Evolutionary conservation across 345 rosid genomes (phyloP).

Genomic region (Gossypium turneri): DNA sequence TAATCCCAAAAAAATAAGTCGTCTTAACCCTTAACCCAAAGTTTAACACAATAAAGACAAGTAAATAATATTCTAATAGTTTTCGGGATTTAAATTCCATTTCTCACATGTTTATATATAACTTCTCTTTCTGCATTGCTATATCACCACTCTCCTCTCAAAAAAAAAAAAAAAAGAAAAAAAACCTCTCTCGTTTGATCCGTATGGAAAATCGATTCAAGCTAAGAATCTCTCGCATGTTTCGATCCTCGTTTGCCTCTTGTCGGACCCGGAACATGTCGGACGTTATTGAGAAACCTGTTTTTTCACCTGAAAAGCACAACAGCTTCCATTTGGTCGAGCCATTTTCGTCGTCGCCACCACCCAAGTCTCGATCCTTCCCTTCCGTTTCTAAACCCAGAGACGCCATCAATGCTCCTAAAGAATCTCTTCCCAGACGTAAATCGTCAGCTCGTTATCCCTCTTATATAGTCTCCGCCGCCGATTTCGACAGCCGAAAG

Average conservation of each 20-base stretch:
- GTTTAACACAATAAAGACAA: conserved; percentile 15
- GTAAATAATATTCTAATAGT: background rate
- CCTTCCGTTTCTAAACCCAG: conserved; percentile 42
- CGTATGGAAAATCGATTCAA: conserved; percentile 61
- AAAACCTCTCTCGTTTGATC: background rate
- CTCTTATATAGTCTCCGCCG: conserved; percentile 17
- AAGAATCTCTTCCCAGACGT: conserved; percentile 22
- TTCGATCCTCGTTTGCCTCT: conserved; percentile 54
- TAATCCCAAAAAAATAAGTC: background rate
- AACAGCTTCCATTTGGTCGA: conserved; percentile 14
- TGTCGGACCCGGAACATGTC: conserved; percentile 55
- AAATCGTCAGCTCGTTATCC: conserved; percentile 27
- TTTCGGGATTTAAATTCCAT: background rate
- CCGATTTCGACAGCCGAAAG: conserved; percentile 5
- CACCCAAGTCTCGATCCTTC: conserved; percentile 29
- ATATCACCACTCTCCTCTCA: background rate
- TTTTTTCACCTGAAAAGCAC: conserved; percentile 22
- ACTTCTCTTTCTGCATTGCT: background rate
- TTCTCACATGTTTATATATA: background rate
- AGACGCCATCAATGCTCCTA: conserved; percentile 21
- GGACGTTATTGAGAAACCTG: conserved; percentile 55
- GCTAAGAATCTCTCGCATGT: conserved; percentile 56
- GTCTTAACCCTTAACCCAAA: conserved; percentile 7
- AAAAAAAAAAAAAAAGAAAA: background rate
- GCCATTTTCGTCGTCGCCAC: conserved; percentile 19